Evolutionary conservation across 805 yeast species (phyloP).

Genomic region (Cyberlindnera euphorbiae): DNA sequence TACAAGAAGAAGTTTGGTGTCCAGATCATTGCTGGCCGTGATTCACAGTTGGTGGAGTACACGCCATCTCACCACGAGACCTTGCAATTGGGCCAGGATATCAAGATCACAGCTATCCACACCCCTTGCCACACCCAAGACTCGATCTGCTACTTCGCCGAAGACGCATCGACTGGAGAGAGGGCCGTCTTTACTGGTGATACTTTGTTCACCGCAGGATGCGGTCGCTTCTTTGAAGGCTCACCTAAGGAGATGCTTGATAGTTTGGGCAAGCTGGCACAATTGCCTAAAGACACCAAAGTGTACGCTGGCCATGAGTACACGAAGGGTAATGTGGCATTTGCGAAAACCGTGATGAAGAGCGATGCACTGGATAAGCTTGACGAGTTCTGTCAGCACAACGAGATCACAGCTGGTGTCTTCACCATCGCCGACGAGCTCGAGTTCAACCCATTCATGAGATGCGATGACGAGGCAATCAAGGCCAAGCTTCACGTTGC

Average conservation of each 20-base stretch:
- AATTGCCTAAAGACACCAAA: conserved; percentile 61
- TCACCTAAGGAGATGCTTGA: conserved; percentile 72
- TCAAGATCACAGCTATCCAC: conserved; percentile 75
- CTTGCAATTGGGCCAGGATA: conserved; percentile 56
- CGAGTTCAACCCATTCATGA: conserved; percentile 85
- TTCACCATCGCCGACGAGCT: conserved; percentile 85
- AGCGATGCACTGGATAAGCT: conserved; percentile 47
- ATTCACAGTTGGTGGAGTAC: conserved; percentile 65
- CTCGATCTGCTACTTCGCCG: conserved; percentile 80
- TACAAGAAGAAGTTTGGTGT: conserved; percentile 31
- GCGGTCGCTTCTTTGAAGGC: conserved; percentile 97
- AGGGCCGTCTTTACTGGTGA: conserved; percentile 91
- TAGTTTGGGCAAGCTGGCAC: conserved; percentile 56
- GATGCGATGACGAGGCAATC: conserved; percentile 60
- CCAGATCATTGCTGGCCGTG: conserved; percentile 80
- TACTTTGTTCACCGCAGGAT: conserved; percentile 88
- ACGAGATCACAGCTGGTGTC: conserved; percentile 79
- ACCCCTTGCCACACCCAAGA: conserved; percentile 99
- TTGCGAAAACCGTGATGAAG: conserved; percentile 55
- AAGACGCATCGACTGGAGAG: conserved; percentile 56
- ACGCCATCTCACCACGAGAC: conserved; percentile 65
- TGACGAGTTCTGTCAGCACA: conserved; percentile 41
- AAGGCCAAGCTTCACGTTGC: conserved; percentile 50
- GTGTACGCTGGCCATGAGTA: conserved; percentile 97
- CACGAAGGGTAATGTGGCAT: conserved; percentile 74